Evolutionary conservation across 139 green algal species (phyloP).

Genomic region (Limnomonas spitsbergensis): DNA sequence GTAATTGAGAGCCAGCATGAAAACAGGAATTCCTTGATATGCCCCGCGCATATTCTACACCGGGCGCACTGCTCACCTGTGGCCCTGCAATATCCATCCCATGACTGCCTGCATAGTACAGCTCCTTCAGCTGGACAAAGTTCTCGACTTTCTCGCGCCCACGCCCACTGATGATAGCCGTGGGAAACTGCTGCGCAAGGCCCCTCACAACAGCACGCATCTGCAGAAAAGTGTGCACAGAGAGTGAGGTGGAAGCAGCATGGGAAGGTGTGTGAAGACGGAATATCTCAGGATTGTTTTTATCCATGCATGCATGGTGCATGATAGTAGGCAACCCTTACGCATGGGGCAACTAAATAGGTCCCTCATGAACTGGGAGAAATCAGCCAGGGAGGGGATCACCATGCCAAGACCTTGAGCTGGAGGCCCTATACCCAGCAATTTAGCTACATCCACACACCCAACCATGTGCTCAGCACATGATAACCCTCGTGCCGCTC

Average conservation of each 20-base stretch:
- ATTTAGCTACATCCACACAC: no score
- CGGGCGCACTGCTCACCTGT: no score
- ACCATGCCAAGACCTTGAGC: no score
- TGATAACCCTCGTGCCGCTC: no score
- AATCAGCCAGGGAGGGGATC: no score
- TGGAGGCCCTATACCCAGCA: no score
- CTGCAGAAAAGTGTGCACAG: conserved; percentile 20
- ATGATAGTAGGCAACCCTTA: neutral
- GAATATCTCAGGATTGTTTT: neutral
- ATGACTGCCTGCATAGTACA: conserved; percentile 97
- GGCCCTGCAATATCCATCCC: conserved; percentile 94
- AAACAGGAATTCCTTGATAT: no score
- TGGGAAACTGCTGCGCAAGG: conserved; percentile 83
- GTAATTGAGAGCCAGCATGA: no score
- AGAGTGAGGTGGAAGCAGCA: neutral
- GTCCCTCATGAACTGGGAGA: no score
- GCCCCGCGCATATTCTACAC: no score
- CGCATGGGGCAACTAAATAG: no score
- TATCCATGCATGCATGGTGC: neutral
- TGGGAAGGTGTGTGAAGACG: neutral
- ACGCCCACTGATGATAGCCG: conserved; percentile 90
- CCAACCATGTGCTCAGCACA: no score
- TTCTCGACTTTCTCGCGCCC: conserved; percentile 85
- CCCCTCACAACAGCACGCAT: conserved; percentile 74
- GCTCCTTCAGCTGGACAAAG: conserved; percentile 90